Conservation (phyloP, 2,329 filamentous ascomycete species). For the Sporothrix pseudoabietina region DNA sequence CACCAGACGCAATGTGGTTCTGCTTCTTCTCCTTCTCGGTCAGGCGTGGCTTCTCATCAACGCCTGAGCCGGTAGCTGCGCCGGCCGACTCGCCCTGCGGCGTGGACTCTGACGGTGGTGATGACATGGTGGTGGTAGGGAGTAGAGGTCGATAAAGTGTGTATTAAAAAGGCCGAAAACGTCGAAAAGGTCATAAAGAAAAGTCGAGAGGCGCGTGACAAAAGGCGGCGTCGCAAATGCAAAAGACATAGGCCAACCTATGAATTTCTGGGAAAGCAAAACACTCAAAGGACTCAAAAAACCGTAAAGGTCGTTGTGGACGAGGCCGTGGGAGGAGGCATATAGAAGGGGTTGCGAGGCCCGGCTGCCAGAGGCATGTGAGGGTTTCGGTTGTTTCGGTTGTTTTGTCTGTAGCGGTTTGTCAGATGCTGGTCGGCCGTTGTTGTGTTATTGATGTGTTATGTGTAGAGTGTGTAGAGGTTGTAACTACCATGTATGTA, state of each 20-base stretch:
- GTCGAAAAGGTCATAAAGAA: too few species aligned
- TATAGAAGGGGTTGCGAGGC: slow-evolving; percentile 8
- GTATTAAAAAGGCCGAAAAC: not conserved
- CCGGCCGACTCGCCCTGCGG: slow-evolving; percentile 24
- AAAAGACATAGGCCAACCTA: slow-evolving; percentile 5
- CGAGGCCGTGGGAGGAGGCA: slow-evolving; percentile 12
- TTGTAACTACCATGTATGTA: not conserved
- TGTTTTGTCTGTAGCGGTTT: not conserved
- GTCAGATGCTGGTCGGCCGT: not conserved
- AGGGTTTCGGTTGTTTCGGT: not conserved
- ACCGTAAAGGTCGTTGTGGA: slow-evolving; percentile 10
- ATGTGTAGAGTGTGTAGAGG: not conserved
- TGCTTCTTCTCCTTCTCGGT: slow-evolving; percentile 46
- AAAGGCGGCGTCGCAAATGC: slow-evolving; percentile 13
- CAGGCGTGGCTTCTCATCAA: slow-evolving; percentile 42
- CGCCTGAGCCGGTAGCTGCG: slow-evolving; percentile 4
- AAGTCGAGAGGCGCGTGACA: not conserved
- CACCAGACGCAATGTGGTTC: slow-evolving; percentile 45
- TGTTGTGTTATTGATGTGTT: not conserved
- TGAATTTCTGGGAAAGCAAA: too few species aligned
- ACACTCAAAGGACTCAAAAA: not conserved
- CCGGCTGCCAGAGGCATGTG: slow-evolving; percentile 21
- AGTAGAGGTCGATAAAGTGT: not conserved
- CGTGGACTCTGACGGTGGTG: not conserved
- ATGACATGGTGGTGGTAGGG: not conserved